These are phyloP conservation scores for Echria macrotheca DNA, from an alignment of 495 filamentous ascomycete species.

Conservation along the genomic window DNA sequence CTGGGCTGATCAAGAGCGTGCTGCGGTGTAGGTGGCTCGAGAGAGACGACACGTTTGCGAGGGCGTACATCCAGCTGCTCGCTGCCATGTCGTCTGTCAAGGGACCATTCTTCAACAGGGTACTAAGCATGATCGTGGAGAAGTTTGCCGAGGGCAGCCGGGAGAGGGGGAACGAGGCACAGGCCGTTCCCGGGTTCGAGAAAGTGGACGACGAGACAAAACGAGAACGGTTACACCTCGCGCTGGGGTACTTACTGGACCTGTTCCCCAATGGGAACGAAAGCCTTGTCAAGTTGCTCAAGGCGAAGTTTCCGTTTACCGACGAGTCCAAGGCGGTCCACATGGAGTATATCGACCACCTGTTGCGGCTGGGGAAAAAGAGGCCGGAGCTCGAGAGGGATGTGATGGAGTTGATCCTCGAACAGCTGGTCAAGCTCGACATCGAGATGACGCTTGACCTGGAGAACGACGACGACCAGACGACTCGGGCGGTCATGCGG, in stretches of 20 bases:
- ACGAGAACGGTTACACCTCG: constrained; percentile 65
- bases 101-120: constrained; percentile 44
- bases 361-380: constrained; percentile 68
- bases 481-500: constrained; percentile 43
- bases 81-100: constrained; percentile 77
- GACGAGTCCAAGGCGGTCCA: constrained; percentile 67
- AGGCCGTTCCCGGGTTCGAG: constrained; percentile 49
- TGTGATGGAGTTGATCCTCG: constrained; percentile 75
- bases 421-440: constrained; percentile 80
- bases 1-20: constrained; percentile 65
- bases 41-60: constrained; percentile 72
- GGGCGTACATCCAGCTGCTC: constrained; percentile 72
- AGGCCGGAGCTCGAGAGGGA: constrained; percentile 74
- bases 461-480: constrained; percentile 55
- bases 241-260: constrained; percentile 67
- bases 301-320: constrained; percentile 65
- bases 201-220: constrained; percentile 53
- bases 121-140: constrained; percentile 73
- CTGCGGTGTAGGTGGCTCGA: constrained; percentile 78
- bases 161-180: constrained; percentile 47
- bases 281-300: constrained; percentile 58
- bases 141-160: constrained; percentile 52
- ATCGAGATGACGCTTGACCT: constrained; percentile 90
- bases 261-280: constrained; percentile 69
- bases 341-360: constrained; percentile 70